Evolutionary conservation across 306 rosid genomes (phyloP).

Genomic region (Carpinus fangiana): DNA sequence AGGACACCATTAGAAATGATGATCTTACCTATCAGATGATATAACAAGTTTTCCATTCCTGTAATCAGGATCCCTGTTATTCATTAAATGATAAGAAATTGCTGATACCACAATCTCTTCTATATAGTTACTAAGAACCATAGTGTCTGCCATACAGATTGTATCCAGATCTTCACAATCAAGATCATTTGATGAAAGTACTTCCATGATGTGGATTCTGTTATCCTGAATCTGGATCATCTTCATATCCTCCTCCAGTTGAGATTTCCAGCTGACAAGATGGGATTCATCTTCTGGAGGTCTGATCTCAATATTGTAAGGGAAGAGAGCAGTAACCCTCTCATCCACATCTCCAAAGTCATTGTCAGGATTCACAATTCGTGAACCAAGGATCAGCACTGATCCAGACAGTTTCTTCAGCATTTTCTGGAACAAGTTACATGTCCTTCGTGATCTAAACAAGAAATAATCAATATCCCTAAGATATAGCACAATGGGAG

Average conservation of each 20-base stretch:
- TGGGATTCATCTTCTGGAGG: constrained; percentile 85
- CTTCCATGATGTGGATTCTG: constrained; percentile 87
- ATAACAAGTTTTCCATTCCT: constrained; percentile 85
- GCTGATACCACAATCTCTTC: constrained; percentile 98
- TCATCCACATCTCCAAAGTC: constrained; percentile 66
- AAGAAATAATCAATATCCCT: constrained; percentile 74
- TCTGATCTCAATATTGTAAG: constrained; percentile 76
- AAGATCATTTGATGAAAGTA: constrained; percentile 89
- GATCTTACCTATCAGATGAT: constrained; percentile 66
- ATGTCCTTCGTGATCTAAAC: constrained; percentile 63
- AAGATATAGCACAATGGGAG: constrained; percentile 77
- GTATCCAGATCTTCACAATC: constrained; percentile 86
- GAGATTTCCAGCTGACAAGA: constrained; percentile 88
- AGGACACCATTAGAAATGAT: constrained; percentile 10
- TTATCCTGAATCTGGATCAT: constrained; percentile 90
- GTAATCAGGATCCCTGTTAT: constrained; percentile 85
- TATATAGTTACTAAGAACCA: constrained; percentile 76
- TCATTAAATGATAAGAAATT: constrained; percentile 84
- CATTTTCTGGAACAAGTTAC: constrained; percentile 80
- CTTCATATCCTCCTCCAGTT: constrained; percentile 87
- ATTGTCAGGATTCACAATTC: constrained; percentile 51
- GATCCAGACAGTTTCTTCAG: constrained; percentile 75
- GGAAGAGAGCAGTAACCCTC: constrained; percentile 64
- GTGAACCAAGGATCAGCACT: constrained; percentile 82
- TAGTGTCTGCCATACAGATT: constrained; percentile 72